phyloP scores from a whole-genome alignment of 768 basidiomycete species.

The Podaxis mareebaensis region DNA sequence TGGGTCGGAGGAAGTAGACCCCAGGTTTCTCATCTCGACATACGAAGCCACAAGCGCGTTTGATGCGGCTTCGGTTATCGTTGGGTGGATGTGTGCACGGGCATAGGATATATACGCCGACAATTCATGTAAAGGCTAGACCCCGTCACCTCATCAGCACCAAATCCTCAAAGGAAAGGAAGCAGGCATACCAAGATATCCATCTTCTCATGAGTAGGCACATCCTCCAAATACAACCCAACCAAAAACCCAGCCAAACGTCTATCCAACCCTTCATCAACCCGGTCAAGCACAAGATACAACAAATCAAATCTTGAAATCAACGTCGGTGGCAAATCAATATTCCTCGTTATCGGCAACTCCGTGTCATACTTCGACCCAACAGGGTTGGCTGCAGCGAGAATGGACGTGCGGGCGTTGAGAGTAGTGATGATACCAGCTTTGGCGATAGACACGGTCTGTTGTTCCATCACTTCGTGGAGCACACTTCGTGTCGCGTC shows the following conservation, averaged over 20 bases:
- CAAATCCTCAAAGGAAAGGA: neutral
- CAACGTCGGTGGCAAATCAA: conserved; percentile 95
- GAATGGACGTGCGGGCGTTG: conserved; percentile 96
- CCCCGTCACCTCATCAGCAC: neutral
- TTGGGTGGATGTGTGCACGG: conserved; percentile 80
- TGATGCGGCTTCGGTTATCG: conserved; percentile 83
- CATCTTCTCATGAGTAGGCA: conserved; percentile 59
- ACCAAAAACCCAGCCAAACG: conserved; percentile 92
- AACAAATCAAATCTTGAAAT: conserved; percentile 97
- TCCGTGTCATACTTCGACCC: conserved; percentile 94
- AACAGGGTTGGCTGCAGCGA: conserved; percentile 97
- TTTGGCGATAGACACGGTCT: conserved; percentile 98
- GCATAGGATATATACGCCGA: conserved; percentile 96
- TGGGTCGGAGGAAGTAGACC: conserved; percentile 62
- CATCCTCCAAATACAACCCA: conserved; percentile 90
- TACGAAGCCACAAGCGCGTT: conserved; percentile 85
- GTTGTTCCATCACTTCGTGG: conserved; percentile 99
- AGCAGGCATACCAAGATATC: conserved; percentile 68
- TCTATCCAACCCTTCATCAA: conserved; percentile 86
- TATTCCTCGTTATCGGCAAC: conserved; percentile 91
- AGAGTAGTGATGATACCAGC: conserved; percentile 98
- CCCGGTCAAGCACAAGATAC: conserved; percentile 93
- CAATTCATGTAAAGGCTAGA: conserved; percentile 83
- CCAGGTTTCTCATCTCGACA: conserved; percentile 92
- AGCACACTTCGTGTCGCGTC: conserved; percentile 95